Conservation (phyloP, 495 filamentous ascomycete genomes). For the Hypoxylon intermedium region DNA sequence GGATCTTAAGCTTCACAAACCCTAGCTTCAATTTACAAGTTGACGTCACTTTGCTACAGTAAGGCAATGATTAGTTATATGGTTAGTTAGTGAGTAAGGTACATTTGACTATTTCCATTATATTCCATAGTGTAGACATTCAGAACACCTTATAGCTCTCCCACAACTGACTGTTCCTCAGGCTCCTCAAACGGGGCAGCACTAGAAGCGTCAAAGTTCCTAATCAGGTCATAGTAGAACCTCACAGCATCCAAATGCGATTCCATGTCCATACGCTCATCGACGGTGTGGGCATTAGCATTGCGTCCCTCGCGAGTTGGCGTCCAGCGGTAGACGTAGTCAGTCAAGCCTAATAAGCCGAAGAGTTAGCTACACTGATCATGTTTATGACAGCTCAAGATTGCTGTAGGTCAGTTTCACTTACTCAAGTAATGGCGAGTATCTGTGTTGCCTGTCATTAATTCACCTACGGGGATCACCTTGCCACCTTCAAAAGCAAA, state of each 20-base stretch:
- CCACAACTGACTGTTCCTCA: too few relatives aligned
- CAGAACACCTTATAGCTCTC: conserved; percentile 29
- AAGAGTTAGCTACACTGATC: conserved; percentile 58
- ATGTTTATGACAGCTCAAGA: conserved; percentile 19
- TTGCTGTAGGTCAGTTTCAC: conserved; percentile 61
- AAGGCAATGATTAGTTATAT: too few relatives aligned
- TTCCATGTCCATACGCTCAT: conserved; percentile 62
- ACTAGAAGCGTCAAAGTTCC: conserved; percentile 46
- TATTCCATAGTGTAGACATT: not conserved
- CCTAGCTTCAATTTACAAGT: too few relatives aligned
- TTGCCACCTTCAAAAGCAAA: conserved; percentile 61
- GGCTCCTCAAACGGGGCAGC: conserved; percentile 18
- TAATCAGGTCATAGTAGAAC: conserved; percentile 56
- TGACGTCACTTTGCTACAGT: too few relatives aligned
- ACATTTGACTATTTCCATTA: not conserved
- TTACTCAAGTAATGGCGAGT: conserved; percentile 58
- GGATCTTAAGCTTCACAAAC: too few relatives aligned
- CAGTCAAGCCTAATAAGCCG: conserved; percentile 58
- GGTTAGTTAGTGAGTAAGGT: too few relatives aligned
- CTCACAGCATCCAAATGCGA: conserved; percentile 62
- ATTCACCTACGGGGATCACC: conserved; percentile 65
- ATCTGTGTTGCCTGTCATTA: conserved; percentile 76
- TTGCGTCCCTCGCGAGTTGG: conserved; percentile 57
- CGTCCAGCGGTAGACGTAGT: conserved; percentile 65
- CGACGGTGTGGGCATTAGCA: conserved; percentile 62